Evolutionary conservation across 2,329 filamentous ascomycete species (phyloP), one percentile per base, ranked within the genome.

Genomic region (Pseudocercospora crystallina): DNA sequence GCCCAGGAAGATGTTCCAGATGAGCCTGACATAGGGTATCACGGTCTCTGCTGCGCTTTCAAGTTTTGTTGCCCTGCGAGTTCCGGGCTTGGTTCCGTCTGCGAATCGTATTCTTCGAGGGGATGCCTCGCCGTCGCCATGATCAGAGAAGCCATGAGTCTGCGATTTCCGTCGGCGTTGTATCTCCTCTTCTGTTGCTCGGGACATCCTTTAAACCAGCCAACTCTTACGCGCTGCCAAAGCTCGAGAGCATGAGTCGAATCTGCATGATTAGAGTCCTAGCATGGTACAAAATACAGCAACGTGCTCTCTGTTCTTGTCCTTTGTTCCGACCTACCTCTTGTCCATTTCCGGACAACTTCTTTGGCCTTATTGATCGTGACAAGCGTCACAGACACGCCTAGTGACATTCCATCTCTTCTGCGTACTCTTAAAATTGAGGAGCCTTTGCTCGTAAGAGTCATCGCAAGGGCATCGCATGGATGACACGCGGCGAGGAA

Each of bases 111-210:
- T 29, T 8, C 31, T 38, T 8, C 13, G 17, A 9, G 44, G 34
- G 5, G 13, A 17, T 11, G 39, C 11, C 2, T 35, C 34, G 11
- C 29, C 32, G n/a, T 47, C 49, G 1, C 44, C 49, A 15, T 47
- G 49, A 20, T 47, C 44, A 17, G 47, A 52, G 10, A 34, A 52
- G 44, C 49, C 49, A 29, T 52, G 15, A 5, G 39, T 52, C 29
- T 42, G 39, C 20, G 44, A 39, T 14, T 30, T 39, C 11, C 38
- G 29, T n/a, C 49, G 26, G 13, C 34, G 44, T 10, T 34, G 49
- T 29, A 29, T 9, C 10, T 47, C 37, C 9, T 20, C 15, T 29
- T 44, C 38, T 17, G 29, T 29, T 2, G 38, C 34, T n/a, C 33
- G 29, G 10, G 13, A 34, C 17, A 32, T 14, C 14, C 32, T 33